Conservation (phyloP, 1,284 basidiomycete species). For the Entoloma clypeatum region DNA sequence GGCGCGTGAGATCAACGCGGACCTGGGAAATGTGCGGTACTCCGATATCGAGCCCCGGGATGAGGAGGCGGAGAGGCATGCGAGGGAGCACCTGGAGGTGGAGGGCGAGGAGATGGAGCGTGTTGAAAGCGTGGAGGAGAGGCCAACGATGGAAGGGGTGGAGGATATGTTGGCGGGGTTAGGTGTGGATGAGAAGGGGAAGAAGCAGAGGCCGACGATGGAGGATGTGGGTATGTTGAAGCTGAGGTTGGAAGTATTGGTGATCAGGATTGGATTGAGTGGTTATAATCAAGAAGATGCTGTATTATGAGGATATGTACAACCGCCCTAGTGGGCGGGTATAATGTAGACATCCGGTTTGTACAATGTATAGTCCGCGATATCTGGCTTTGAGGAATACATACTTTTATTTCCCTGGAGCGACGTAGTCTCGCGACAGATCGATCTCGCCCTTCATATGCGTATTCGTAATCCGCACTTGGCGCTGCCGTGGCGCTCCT, state of each 20-base stretch:
- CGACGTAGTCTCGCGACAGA: slow-evolving; percentile 67
- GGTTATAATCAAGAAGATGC: too few species aligned
- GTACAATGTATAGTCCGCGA: slow-evolving; percentile 6
- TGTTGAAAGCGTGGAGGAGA: slow-evolving; percentile 42
- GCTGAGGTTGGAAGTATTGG: slow-evolving; percentile 36
- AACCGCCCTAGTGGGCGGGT: too few species aligned
- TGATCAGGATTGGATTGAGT: too few species aligned
- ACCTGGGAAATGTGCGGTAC: slow-evolving; percentile 57
- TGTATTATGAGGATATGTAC: slow-evolving; percentile 13
- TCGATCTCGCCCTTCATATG: slow-evolving; percentile 84
- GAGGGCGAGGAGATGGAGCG: too few species aligned
- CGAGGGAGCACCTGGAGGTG: slow-evolving; percentile 55
- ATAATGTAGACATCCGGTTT: slow-evolving; percentile 7
- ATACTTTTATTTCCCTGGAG: slow-evolving; percentile 45
- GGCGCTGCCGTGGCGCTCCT: slow-evolving; percentile 68
- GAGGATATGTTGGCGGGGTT: slow-evolving; percentile 53
- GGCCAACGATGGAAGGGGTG: slow-evolving; percentile 47
- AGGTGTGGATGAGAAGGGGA: slow-evolving; percentile 20
- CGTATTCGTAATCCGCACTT: slow-evolving; percentile 81
- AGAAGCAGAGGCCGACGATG: slow-evolving; percentile 30
- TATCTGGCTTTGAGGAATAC: slow-evolving; percentile 3
- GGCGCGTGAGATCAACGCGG: slow-evolving; percentile 46
- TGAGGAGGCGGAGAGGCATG: slow-evolving; percentile 69
- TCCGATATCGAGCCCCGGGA: slow-evolving; percentile 68
- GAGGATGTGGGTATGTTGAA: slow-evolving; percentile 43